Percentiles rank a stretch among this genome's conserved stretches.
phyloP scores from a whole-genome alignment of 1,284 basidiomycete species.

The Waitea zeae region DNA sequence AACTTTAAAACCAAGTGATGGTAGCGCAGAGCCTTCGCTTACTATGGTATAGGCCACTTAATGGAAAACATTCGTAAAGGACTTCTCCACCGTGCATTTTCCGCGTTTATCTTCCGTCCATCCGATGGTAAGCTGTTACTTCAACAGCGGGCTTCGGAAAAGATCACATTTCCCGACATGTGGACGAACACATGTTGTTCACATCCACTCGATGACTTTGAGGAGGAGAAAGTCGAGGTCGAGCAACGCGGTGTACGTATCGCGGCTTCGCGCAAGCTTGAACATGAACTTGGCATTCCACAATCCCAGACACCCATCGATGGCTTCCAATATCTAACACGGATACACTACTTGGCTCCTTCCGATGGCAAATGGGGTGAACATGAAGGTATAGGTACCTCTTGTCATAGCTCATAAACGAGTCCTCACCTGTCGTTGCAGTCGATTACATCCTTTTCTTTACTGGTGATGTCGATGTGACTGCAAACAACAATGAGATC shows the following conservation, averaged over 20 bases:
- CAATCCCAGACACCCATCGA: constrained; percentile 62
- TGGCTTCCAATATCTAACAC: constrained; percentile 86
- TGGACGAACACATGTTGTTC: constrained; percentile 99
- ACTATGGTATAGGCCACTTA: constrained; percentile 57
- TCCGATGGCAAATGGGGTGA: constrained; percentile 93
- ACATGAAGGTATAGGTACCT: constrained; percentile 65
- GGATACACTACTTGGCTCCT: constrained; percentile 96
- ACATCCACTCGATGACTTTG: constrained; percentile 88
- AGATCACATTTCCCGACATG: constrained; percentile 99
- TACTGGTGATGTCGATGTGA: constrained; percentile 77
- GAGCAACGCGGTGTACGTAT: constrained; percentile 75
- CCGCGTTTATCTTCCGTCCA: constrained; percentile 92
- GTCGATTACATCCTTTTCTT: constrained; percentile 98
- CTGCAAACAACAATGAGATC: constrained; percentile 85
- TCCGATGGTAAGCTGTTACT: constrained; percentile 89
- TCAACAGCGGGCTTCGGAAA: constrained; percentile 90
- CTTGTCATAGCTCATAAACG: constrained; percentile 1
- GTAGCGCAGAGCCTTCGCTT: background rate
- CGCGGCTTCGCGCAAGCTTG: constrained; percentile 88
- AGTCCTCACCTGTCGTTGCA: constrained; percentile 16
- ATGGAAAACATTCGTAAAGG: constrained; percentile 97
- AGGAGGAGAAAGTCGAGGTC: constrained; percentile 61
- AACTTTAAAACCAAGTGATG: too few relatives aligned
- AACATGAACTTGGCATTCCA: constrained; percentile 95
- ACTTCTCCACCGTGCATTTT: constrained; percentile 94